Evolutionary conservation across 306 rosid genomes (phyloP).

Genomic region (Inga laurina): DNA sequence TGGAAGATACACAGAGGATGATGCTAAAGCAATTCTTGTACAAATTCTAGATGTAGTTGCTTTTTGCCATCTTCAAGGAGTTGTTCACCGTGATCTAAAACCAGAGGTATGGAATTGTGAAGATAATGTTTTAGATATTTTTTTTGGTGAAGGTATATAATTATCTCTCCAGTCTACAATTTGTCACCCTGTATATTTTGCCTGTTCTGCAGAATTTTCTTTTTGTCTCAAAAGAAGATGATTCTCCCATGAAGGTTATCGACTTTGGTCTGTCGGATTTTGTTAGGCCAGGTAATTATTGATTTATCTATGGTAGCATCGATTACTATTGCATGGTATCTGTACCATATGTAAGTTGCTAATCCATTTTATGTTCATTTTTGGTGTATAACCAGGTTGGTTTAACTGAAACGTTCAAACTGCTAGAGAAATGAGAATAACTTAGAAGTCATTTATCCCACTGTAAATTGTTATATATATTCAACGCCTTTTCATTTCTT

Average conservation of each 20-base stretch:
- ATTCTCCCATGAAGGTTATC: slow-evolving; percentile 78
- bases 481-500: background rate
- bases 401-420: slow-evolving; percentile 25
- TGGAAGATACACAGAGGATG: slow-evolving; percentile 92
- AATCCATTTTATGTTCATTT: background rate
- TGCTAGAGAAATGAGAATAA: slow-evolving; percentile 7
- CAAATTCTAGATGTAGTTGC: slow-evolving; percentile 86
- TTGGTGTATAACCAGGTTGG: slow-evolving; percentile 14
- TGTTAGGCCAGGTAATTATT: slow-evolving; percentile 76
- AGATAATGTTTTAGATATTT: slow-evolving; percentile 14
- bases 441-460: slow-evolving; percentile 10
- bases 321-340: slow-evolving; percentile 1
- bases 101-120: slow-evolving; percentile 73
- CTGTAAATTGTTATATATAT: slow-evolving; percentile 6
- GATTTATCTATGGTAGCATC: slow-evolving; percentile 13
- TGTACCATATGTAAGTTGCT: slow-evolving; percentile 24
- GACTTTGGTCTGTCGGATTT: slow-evolving; percentile 99
- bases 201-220: slow-evolving; percentile 81
- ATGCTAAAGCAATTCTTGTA: slow-evolving; percentile 81
- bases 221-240: slow-evolving; percentile 71
- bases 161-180: slow-evolving; percentile 10
- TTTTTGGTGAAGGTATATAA: slow-evolving; percentile 7
- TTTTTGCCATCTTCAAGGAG: slow-evolving; percentile 94
- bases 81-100: slow-evolving; percentile 93
- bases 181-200: slow-evolving; percentile 31